phyloP scores from a whole-genome alignment of 805 yeast genomes.

The Spathaspora arborariae region DNA sequence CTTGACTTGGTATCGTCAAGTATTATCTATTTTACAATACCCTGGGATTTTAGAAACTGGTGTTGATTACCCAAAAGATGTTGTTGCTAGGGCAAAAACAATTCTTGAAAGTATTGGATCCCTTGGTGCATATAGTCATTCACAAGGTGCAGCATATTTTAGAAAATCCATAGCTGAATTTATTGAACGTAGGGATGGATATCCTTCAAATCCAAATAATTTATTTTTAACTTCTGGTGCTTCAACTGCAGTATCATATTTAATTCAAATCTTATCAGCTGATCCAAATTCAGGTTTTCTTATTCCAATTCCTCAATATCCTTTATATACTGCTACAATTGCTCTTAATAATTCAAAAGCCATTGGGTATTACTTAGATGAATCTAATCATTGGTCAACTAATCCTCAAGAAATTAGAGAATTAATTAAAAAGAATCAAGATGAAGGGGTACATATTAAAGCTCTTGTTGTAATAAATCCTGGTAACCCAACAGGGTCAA shows the following conservation, averaged over 20 bases:
- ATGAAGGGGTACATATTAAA: slow-evolving; percentile 59
- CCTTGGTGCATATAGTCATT: slow-evolving; percentile 92
- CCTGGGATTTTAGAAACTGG: slow-evolving; percentile 57
- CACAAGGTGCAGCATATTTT: slow-evolving; percentile 77
- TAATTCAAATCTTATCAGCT: slow-evolving; percentile 65
- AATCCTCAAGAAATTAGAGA: slow-evolving; percentile 60
- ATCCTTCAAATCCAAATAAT: slow-evolving; percentile 57
- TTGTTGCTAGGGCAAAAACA: slow-evolving; percentile 61
- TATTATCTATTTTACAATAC: slow-evolving; percentile 78
- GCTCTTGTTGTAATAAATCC: slow-evolving; percentile 94
- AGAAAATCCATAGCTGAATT: slow-evolving; percentile 80
- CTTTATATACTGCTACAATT: slow-evolving; percentile 92
- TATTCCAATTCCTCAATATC: slow-evolving; percentile 98
- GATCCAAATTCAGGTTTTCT: slow-evolving; percentile 72
- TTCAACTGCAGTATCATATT: slow-evolving; percentile 83
- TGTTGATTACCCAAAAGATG: slow-evolving; percentile 57
- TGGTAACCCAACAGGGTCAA: slow-evolving; percentile 97
- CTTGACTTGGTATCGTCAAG: slow-evolving; percentile 91
- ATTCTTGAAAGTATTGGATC: slow-evolving; percentile 68
- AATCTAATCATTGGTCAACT: slow-evolving; percentile 79
- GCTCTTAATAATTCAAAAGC: slow-evolving; percentile 80
- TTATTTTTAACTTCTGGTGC: slow-evolving; percentile 93
- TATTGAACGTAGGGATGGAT: slow-evolving; percentile 75
- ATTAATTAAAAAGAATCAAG: slow-evolving; percentile 45
- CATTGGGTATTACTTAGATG: slow-evolving; percentile 83